A percentile compares a stretch with the other conserved stretches of the same genome.
Conservation (phyloP, 306 rosid species). For the Rosa chinensis region DNA sequence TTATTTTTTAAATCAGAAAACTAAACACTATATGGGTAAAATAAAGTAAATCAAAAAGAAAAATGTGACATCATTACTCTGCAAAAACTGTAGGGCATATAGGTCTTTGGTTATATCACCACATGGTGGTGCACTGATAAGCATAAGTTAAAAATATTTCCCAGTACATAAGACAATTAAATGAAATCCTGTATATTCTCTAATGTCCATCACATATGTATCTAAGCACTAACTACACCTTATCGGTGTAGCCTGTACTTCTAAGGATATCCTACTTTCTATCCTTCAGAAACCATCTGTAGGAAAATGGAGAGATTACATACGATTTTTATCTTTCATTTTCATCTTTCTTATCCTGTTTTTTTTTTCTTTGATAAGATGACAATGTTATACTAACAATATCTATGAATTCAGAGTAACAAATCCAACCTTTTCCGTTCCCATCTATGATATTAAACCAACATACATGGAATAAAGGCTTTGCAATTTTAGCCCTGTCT, state of each 20-base stretch:
- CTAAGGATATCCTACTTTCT: neutral
- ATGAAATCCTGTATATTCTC: neutral
- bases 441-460: neutral
- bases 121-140: neutral
- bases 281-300: neutral
- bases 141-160: neutral
- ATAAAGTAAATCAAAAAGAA: slow-evolving; percentile 1
- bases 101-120: neutral
- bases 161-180: neutral
- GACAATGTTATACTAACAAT: neutral
- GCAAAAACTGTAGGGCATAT: neutral
- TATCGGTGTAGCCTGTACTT: neutral
- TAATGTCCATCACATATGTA: neutral
- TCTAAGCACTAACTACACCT: neutral
- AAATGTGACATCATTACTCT: neutral
- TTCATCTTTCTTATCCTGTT: neutral
- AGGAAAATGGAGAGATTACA: neutral
- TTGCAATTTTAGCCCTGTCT: neutral
- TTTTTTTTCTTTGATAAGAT: neutral
- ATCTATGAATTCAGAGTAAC: neutral
- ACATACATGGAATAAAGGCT: neutral
- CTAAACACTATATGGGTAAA: neutral
- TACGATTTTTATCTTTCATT: neutral
- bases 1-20: neutral
- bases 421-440: neutral